Conservation (phyloP, 345 rosid genomes). For the Lepidium didymum region DNA sequence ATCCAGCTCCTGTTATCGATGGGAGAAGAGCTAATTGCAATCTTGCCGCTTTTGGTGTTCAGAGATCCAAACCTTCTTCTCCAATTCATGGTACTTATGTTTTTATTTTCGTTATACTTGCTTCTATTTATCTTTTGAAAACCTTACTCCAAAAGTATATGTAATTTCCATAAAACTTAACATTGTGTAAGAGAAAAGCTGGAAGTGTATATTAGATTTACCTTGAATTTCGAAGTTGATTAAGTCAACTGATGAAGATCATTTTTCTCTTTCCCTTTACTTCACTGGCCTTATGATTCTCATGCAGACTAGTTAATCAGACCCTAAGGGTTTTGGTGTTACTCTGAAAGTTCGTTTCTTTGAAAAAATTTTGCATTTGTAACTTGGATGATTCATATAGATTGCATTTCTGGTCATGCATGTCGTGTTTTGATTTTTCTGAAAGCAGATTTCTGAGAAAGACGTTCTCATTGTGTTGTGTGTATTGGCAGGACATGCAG, state of each 20-base stretch:
- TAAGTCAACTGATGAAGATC: background rate
- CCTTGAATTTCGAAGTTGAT: background rate
- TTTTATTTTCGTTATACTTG: background rate
- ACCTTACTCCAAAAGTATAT: background rate
- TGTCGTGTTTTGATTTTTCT: background rate
- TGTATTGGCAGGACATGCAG: constrained; percentile 35
- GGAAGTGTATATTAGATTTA: background rate
- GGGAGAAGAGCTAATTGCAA: constrained; percentile 98
- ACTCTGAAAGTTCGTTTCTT: background rate
- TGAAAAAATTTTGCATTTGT: background rate
- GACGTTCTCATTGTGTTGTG: constrained; percentile 2
- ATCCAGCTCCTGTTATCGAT: constrained; percentile 93
- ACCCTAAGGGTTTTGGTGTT: background rate
- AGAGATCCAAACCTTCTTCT: constrained; percentile 96
- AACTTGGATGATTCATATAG: background rate
- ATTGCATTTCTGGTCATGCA: background rate
- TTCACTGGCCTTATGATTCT: background rate
- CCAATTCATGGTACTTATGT: constrained; percentile 62
- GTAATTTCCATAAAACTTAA: background rate
- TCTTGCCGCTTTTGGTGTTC: constrained; percentile 90
- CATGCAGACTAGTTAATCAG: background rate
- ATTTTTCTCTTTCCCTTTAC: background rate
- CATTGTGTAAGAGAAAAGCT: background rate
- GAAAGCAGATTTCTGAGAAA: background rate
- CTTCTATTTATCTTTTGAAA: background rate